phyloP scores from a whole-genome alignment of 345 rosid species.

The Brassica juncea region DNA sequence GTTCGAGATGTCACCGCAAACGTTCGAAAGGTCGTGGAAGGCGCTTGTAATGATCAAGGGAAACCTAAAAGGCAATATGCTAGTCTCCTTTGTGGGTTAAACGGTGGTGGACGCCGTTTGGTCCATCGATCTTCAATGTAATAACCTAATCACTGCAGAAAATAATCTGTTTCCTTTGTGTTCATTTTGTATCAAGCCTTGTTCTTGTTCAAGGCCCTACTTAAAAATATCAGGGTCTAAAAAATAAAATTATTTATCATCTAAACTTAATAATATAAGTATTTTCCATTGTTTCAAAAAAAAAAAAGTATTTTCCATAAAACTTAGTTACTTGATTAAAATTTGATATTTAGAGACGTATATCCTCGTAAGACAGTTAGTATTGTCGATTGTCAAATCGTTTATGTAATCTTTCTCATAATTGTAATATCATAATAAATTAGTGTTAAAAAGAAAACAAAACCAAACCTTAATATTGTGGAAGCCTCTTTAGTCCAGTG shows the following conservation, averaged over 20 bases:
- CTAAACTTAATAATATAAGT: not conserved
- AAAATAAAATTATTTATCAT: not conserved
- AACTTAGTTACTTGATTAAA: not conserved
- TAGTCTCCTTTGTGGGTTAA: conserved; percentile 63
- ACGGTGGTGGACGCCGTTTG: conserved; percentile 46
- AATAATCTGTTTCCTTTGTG: not conserved
- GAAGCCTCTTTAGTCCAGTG: too few relatives aligned
- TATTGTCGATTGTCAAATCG: too few relatives aligned
- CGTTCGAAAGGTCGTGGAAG: conserved; percentile 15
- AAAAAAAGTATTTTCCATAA: not conserved
- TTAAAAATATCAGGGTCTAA: not conserved
- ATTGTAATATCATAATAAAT: too few relatives aligned
- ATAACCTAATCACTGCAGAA: conserved; percentile 8
- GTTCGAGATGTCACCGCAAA: conserved; percentile 7
- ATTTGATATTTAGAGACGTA: not conserved
- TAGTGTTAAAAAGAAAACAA: too few relatives aligned
- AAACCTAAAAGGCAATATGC: conserved; percentile 21
- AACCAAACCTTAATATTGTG: too few relatives aligned
- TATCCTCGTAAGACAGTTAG: too few relatives aligned
- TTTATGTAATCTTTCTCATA: too few relatives aligned
- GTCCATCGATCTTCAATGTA: conserved; percentile 70
- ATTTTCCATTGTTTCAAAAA: too few relatives aligned
- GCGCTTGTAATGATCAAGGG: conserved; percentile 2
- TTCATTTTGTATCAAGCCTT: not conserved
- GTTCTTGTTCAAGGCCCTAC: not conserved